Base-by-base conservation (phyloP, 148 eudicot species). In the Rhododendron griersonianum region DNA sequence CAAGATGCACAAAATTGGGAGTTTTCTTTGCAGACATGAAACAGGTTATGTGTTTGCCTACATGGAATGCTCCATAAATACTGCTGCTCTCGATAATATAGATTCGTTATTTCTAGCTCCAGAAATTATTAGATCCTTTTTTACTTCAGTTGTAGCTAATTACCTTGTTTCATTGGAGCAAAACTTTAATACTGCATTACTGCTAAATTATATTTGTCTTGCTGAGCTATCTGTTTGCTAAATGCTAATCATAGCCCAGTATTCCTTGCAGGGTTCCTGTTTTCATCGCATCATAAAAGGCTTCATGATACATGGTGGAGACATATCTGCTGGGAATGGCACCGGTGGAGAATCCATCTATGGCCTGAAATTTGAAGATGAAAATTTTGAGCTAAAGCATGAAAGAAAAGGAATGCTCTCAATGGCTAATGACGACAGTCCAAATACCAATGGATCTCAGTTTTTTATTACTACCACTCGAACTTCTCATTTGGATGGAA, bases 351-450 rank as follows among this genome's bases (percentile, higher is more conserved):
- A 94, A 83, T 94, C 98, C 87, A 96, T 96, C 80, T 94, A 96
- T 86, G 98, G 98, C 47, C 74, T 73, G 81, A 89, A 75, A 18
- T 96, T 96, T 73, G 98, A 94, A 79, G 98, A 95, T 91, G 98
- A 96, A 87, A 96, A 94, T 88, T 94, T 93, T 73, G 93, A 93
- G 81, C 82, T 94, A 6, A 93, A 90, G 86, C 98, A 96, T 84
- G 93, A 91, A 82, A 89, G 98, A 37, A 96, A 96, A 89, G 98
- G 98, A 76, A 96, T 96, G 91, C 78, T 96, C 33, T 92, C 98
- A 28, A 96, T 96, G 98, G 96, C 92, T 28, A 96, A 96, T 80
- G 75, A 88, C 67, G 75, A 88, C 74, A 94, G 98, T 76, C 98
- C 98, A 39, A 88, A 96, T 80, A 92, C 95, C 41, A 96, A 96